A percentile compares a stretch with the other conserved stretches of the same genome.
Conservation (phyloP, 306 rosid species). For the Aeschynomene evenia region DNA sequence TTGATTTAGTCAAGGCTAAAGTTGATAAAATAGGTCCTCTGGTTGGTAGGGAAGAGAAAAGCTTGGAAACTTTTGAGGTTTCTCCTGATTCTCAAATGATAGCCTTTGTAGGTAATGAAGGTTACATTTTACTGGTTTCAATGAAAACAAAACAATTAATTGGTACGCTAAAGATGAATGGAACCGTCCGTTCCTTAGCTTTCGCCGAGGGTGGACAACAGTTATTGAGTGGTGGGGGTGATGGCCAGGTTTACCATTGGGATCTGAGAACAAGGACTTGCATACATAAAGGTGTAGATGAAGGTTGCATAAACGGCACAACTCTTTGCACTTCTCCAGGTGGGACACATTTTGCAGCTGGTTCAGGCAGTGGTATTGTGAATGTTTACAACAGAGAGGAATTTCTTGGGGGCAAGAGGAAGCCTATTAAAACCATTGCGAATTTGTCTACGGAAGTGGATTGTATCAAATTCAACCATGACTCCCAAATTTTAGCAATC, state of each 20-base stretch:
- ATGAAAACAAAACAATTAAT: conserved; percentile 76
- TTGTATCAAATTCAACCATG: conserved; percentile 37
- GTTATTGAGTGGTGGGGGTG: conserved; percentile 78
- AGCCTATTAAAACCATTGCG: conserved; percentile 31
- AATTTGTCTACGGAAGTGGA: conserved; percentile 28
- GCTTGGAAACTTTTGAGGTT: conserved; percentile 85
- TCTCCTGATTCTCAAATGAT: conserved; percentile 81
- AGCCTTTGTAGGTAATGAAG: conserved; percentile 91
- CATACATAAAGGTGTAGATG: conserved; percentile 53
- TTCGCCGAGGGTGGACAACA: conserved; percentile 73
- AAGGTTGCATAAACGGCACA: conserved; percentile 34
- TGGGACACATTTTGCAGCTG: conserved; percentile 37
- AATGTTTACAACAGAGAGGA: conserved; percentile 39
- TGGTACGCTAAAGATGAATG: conserved; percentile 92
- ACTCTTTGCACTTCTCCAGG: conserved; percentile 30
- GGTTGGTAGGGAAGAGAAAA: conserved; percentile 91
- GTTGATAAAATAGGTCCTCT: conserved; percentile 85
- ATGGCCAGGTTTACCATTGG: conserved; percentile 93
- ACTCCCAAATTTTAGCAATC: conserved; percentile 42
- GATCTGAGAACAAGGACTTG: conserved; percentile 83
- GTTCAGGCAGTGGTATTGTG: conserved; percentile 37
- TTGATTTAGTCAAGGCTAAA: conserved; percentile 77
- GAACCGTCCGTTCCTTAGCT: conserved; percentile 75
- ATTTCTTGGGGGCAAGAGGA: conserved; percentile 39
- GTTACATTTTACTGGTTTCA: conserved; percentile 85